Base-by-base conservation (phyloP, 2,329 filamentous ascomycete genomes). In the Epichloe gansuensis region DNA sequence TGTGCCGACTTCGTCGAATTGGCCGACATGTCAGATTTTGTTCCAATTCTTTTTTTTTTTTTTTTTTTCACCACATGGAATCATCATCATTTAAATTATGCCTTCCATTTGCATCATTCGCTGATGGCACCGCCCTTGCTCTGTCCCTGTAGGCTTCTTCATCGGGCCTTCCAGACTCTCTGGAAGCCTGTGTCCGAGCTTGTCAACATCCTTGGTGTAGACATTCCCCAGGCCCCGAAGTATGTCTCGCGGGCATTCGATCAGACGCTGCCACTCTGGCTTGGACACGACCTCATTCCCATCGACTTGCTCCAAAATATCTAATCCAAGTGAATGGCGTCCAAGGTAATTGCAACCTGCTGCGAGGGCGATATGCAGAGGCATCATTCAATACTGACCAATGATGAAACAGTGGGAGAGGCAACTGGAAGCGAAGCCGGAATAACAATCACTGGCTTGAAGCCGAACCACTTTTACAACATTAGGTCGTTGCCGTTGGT, bases 291-390 rank as follows among this genome's bases (percentile, higher is more conserved):
- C 85, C 88, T 0, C 80, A 75, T 3, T 67, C 72, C 44, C 80
- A 78, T 56, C 76, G 80, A 41, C 78, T 86, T 3, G 86, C 94
- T 51, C 79, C 89, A 51, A 94, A 91, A 70, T 93, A 95, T 65
- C 78, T 91, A 46, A 88, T 98, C 50, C 88, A 95, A 66, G 84
- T 98, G 58, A 97, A 98, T 68, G 91, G 91, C 43, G 84, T 91
- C 44, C 88, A 89, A 72, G 88, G 88, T 93, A 69, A 67, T 82
- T 69, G 13, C 37, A 43, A 25, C 9, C 39, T n/a, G 37, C 35
- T 34, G 2, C 9, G 2, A 23, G 15, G n/a, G 21, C 23, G 12
- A 35, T 39, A 25, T 28, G 21, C 11, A 17, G 13, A 3, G 15
- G n/a, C 38, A 9, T 31, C 13, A 4, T 31, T n/a, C 5, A 28